Conservation (phyloP, 2,329 filamentous ascomycete genomes). For the Fonsecaea erecta region DNA sequence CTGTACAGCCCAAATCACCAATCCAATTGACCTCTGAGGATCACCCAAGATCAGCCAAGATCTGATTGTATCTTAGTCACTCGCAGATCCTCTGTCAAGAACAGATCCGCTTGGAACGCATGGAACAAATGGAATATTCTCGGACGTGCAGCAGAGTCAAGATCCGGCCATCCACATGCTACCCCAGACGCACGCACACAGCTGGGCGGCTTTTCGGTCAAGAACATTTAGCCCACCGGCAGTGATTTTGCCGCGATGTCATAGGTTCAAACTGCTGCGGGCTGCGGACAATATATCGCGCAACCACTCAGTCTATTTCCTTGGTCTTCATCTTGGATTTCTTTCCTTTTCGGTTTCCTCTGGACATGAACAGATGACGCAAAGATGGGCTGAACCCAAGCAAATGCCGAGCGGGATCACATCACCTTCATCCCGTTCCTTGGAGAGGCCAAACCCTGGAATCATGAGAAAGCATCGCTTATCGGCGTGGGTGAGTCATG, state of each 20-base stretch:
- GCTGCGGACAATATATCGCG: neutral
- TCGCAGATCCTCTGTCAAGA: neutral
- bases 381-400: neutral
- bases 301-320: neutral
- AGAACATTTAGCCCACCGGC: neutral
- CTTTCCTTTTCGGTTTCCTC: neutral
- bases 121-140: slow-evolving; percentile 1
- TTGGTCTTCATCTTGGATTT: neutral
- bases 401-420: neutral
- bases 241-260: neutral
- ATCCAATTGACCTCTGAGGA: neutral
- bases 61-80: neutral
- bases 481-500: neutral
- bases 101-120: slow-evolving; percentile 1
- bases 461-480: neutral
- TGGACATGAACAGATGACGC: neutral
- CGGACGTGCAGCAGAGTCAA: neutral
- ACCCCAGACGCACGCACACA: neutral
- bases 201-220: neutral
- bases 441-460: neutral
- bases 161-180: neutral
- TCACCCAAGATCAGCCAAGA: slow-evolving; percentile 2
- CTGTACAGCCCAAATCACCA: neutral
- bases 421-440: neutral
- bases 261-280: neutral